Percentiles rank a stretch among this genome's conserved stretches.
Evolutionary conservation across 164 flowering plant genomes (phyloP).

Genomic region (Sedum album): DNA sequence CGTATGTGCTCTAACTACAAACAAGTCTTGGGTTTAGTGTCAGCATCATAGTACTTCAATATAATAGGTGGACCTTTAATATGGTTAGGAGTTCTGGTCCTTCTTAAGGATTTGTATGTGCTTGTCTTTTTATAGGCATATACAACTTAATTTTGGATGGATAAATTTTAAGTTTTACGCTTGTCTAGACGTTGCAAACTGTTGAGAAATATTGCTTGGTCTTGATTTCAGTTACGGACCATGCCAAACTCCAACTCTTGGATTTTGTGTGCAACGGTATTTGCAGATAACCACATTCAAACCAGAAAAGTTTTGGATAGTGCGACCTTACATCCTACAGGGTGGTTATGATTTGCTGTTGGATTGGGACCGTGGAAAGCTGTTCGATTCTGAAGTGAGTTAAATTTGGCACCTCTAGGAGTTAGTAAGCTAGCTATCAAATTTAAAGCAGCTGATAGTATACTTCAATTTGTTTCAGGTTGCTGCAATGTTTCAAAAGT

Average conservation of each 20-base stretch:
- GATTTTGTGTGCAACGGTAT: conserved; percentile 92
- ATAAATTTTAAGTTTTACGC: background rate
- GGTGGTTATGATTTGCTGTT: conserved; percentile 74
- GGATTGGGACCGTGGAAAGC: conserved; percentile 75
- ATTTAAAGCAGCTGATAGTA: background rate
- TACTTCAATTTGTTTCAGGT: conserved; percentile 34
- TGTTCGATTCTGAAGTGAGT: conserved; percentile 80
- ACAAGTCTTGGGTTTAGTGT: conserved; percentile 10
- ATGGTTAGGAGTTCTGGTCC: background rate
- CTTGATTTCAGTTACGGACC: conserved; percentile 75
- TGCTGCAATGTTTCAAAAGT: conserved; percentile 67
- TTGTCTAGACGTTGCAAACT: background rate
- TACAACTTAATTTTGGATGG: background rate
- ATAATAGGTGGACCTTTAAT: background rate
- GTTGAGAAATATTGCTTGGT: background rate
- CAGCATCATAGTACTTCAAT: background rate
- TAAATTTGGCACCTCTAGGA: conserved; percentile 6
- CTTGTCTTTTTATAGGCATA: background rate
- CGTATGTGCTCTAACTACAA: conserved; percentile 41
- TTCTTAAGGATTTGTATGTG: background rate
- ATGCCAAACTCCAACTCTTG: conserved; percentile 97
- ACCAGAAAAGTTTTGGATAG: conserved; percentile 83
- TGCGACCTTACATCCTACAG: conserved; percentile 55
- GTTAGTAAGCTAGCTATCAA: background rate
- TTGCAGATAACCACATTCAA: conserved; percentile 78